These are phyloP conservation scores for Alternaria ethzedia DNA, from an alignment of 2,329 filamentous ascomycete genomes.

Conservation along the genomic window DNA sequence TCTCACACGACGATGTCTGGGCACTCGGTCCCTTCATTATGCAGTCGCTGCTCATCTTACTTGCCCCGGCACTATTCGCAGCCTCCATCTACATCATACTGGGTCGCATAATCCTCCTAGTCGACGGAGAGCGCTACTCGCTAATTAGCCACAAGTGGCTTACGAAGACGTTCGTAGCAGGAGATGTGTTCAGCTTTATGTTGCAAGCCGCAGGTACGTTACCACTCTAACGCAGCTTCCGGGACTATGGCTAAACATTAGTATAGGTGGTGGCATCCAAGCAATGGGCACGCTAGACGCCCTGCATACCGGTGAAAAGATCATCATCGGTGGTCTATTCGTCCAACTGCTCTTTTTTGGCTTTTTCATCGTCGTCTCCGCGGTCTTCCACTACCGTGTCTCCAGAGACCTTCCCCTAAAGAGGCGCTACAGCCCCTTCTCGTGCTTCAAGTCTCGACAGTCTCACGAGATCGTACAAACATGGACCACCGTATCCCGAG, in stretches of 20 bases:
- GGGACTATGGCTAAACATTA: background rate
- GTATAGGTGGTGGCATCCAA: constrained; percentile 25
- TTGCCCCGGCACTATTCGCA: constrained; percentile 56
- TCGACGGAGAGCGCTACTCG: constrained; percentile 49
- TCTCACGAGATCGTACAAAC: background rate
- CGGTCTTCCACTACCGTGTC: constrained; percentile 26
- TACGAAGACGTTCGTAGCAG: constrained; percentile 55
- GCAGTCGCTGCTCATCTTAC: constrained; percentile 52
- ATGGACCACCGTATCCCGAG: background rate
- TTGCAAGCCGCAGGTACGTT: constrained; percentile 42
- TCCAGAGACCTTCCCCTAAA: constrained; percentile 11
- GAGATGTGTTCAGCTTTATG: constrained; percentile 55
- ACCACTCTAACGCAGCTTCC: constrained; percentile 35
- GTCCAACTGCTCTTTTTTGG: constrained; percentile 58
- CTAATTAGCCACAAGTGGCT: constrained; percentile 50
- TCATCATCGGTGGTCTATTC: constrained; percentile 43
- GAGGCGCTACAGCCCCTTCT: background rate
- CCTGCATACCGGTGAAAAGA: constrained; percentile 20
- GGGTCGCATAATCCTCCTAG: constrained; percentile 51
- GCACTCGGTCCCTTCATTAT: constrained; percentile 52
- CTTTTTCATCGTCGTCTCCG: constrained; percentile 51
- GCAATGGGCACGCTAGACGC: constrained; percentile 11
- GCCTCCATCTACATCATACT: constrained; percentile 59
- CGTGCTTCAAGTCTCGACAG: background rate
- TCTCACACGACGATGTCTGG: constrained; percentile 45